These are phyloP conservation scores for Byssoonygena ceratinophila DNA, from an alignment of 2,329 filamentous ascomycete species.

Conservation along the genomic window DNA sequence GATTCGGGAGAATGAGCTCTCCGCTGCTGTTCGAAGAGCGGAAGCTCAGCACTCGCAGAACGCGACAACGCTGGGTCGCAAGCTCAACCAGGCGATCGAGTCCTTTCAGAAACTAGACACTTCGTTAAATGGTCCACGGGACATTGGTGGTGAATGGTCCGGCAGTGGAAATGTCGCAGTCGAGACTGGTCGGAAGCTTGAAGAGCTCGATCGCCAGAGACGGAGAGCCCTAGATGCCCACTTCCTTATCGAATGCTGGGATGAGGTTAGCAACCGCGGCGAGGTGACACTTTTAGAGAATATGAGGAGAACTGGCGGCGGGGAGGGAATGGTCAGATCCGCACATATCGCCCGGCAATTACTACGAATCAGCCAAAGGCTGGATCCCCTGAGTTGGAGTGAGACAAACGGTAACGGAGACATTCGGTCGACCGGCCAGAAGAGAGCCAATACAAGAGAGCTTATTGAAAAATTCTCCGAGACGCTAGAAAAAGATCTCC, in stretches of 20 bases:
- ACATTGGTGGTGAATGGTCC: conserved; percentile 21
- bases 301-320: conserved; percentile 69
- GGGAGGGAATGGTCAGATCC: conserved; percentile 86
- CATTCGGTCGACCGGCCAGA: conserved; percentile 37
- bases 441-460: conserved; percentile 59
- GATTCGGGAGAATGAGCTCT: conserved; percentile 78
- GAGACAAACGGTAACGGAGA: conserved; percentile 40
- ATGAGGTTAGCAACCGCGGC: conserved; percentile 83
- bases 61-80: conserved; percentile 72
- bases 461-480: conserved; percentile 95
- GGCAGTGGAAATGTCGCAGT: conserved; percentile 79
- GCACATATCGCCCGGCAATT: conserved; percentile 89
- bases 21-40: conserved; percentile 78
- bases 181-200: conserved; percentile 83
- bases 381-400: conserved; percentile 68
- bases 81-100: conserved; percentile 83
- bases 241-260: conserved; percentile 94
- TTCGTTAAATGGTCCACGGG: conserved; percentile 51
- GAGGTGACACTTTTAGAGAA: conserved; percentile 80
- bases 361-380: conserved; percentile 81
- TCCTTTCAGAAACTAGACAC: conserved; percentile 85
- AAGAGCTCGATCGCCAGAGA: conserved; percentile 87
- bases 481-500: conserved; percentile 82
- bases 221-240: conserved; percentile 84
- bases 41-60: conserved; percentile 89